These are phyloP conservation scores for Pelargonium exstipulatum DNA, from an alignment of 441 rosid genomes.

Conservation along the genomic window DNA sequence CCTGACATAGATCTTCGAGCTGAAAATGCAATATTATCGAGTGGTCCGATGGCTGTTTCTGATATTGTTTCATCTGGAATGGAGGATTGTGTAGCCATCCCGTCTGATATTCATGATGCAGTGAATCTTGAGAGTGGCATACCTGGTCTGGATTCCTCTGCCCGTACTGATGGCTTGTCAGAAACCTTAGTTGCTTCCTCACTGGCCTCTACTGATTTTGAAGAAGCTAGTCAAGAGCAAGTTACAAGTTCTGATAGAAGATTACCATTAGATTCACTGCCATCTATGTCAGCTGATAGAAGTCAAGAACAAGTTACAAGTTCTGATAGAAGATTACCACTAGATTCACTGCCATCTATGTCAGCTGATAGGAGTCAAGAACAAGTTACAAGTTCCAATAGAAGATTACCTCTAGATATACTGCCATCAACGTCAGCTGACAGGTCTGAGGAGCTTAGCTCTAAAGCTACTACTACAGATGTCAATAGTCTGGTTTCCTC, in stretches of 20 bases:
- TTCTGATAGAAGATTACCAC: constrained; percentile 42
- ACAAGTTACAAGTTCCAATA: constrained; percentile 50
- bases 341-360: constrained; percentile 51
- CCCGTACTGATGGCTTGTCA: constrained; percentile 45
- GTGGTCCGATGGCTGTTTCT: constrained; percentile 45
- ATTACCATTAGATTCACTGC: constrained; percentile 43
- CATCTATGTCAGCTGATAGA: constrained; percentile 66
- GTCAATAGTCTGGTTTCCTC: constrained; percentile 52
- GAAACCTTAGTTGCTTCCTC: constrained; percentile 56
- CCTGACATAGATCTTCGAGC: constrained; percentile 36
- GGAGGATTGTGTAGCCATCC: constrained; percentile 31
- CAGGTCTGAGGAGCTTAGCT: constrained; percentile 80
- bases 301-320: constrained; percentile 58
- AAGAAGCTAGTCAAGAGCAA: constrained; percentile 62
- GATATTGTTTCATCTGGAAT: constrained; percentile 38
- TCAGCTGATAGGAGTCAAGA: constrained; percentile 71
- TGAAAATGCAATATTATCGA: constrained; percentile 41
- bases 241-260: constrained; percentile 49
- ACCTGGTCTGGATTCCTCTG: constrained; percentile 82
- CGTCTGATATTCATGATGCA: constrained; percentile 41
- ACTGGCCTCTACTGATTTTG: constrained; percentile 51
- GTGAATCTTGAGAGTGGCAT: constrained; percentile 60
- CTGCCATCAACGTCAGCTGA: constrained; percentile 63
- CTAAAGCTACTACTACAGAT: constrained; percentile 53
- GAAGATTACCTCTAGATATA: constrained; percentile 42